These are phyloP conservation scores for Tricholoma furcatifolium DNA, from an alignment of 768 basidiomycete species.

Conservation along the genomic window DNA sequence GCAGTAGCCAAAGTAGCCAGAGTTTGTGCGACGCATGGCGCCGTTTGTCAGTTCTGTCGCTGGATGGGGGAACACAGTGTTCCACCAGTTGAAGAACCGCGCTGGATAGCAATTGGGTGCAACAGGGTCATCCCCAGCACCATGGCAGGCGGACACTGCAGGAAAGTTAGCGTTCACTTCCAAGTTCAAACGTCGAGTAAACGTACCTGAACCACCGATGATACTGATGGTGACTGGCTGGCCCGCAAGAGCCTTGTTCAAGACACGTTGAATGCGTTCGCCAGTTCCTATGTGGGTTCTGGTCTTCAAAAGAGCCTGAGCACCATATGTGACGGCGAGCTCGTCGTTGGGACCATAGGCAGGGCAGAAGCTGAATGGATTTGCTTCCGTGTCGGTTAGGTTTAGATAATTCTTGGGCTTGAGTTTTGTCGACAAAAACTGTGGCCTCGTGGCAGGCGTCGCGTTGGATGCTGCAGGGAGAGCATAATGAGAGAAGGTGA, in stretches of 20 bases:
- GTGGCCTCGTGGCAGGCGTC: slow-evolving; percentile 13
- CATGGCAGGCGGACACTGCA: slow-evolving; percentile 89
- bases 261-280: slow-evolving; percentile 75
- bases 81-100: slow-evolving; percentile 98
- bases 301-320: slow-evolving; percentile 69
- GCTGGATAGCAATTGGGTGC: slow-evolving; percentile 86
- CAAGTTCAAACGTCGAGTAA: background rate
- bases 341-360: slow-evolving; percentile 80
- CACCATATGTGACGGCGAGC: slow-evolving; percentile 77
- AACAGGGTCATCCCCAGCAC: slow-evolving; percentile 89
- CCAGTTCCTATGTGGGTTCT: slow-evolving; percentile 79
- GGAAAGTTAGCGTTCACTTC: slow-evolving; percentile 1
- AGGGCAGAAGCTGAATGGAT: slow-evolving; percentile 92
- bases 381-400: slow-evolving; percentile 46
- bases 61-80: slow-evolving; percentile 95
- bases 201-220: slow-evolving; percentile 80
- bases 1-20: slow-evolving; percentile 95
- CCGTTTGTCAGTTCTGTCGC: slow-evolving; percentile 98
- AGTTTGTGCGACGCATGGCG: slow-evolving; percentile 88
- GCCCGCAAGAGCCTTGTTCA: slow-evolving; percentile 82
- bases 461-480: slow-evolving; percentile 36
- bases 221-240: slow-evolving; percentile 89
- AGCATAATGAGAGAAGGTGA: slow-evolving; percentile 57
- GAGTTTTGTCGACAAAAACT: slow-evolving; percentile 47
- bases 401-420: slow-evolving; percentile 86